A percentile compares a stretch with the other conserved stretches of the same genome.
Conservation (phyloP, 2,329 filamentous ascomycete species). For the Cordyceps militaris region DNA sequence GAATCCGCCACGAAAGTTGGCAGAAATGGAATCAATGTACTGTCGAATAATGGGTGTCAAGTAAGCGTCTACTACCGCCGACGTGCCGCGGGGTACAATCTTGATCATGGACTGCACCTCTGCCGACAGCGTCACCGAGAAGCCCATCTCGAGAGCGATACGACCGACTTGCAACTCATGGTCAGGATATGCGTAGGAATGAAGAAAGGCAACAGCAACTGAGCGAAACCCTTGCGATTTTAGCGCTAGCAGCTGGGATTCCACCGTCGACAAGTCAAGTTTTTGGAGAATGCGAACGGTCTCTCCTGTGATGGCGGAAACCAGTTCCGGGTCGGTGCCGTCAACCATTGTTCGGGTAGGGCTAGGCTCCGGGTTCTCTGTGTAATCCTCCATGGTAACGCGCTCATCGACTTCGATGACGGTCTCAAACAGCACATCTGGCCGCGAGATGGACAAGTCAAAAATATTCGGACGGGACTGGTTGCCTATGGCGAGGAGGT, state of each 20-base stretch:
- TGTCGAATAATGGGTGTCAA: constrained; percentile 32
- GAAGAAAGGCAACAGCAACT: constrained; percentile 58
- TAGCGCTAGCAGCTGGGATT: constrained; percentile 50
- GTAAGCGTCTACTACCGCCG: constrained; percentile 37
- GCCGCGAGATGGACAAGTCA: constrained; percentile 61
- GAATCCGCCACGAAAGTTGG: constrained; percentile 30
- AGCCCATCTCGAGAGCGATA: constrained; percentile 35
- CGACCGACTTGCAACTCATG: constrained; percentile 40
- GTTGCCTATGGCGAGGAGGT: constrained; percentile 66
- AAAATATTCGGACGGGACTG: constrained; percentile 68
- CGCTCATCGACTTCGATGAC: constrained; percentile 71
- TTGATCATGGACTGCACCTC: constrained; percentile 37
- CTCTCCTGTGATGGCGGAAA: constrained; percentile 61
- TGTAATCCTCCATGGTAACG: constrained; percentile 66
- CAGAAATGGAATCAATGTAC: constrained; percentile 29
- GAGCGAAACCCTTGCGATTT: constrained; percentile 51
- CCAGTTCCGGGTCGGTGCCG: constrained; percentile 47
- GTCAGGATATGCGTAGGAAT: constrained; percentile 57
- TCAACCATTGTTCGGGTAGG: constrained; percentile 37
- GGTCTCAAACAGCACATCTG: constrained; percentile 60
- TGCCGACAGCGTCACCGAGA: constrained; percentile 31
- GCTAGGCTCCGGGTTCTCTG: constrained; percentile 54
- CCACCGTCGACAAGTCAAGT: constrained; percentile 48
- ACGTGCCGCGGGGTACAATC: constrained; percentile 36
- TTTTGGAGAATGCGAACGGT: constrained; percentile 58